Conservation (phyloP, 1,139 yeast species). For the Hanseniaspora sp. region DNA sequence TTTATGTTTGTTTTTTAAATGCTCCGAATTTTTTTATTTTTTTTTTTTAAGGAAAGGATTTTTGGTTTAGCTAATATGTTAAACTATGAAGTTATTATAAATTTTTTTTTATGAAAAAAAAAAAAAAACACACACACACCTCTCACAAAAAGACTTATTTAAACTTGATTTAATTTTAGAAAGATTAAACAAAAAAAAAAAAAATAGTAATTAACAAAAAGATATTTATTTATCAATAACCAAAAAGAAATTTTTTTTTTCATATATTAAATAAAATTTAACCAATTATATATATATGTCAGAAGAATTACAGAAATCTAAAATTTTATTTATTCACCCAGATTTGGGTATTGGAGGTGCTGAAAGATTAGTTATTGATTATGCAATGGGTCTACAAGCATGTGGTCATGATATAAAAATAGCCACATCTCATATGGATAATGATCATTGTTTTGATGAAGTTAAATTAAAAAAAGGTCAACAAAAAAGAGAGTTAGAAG, state of each 20-base stretch:
- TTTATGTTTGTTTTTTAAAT: no score
- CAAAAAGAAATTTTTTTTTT: background rate
- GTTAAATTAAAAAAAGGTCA: constrained; percentile 39
- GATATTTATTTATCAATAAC: no score
- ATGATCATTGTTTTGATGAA: constrained; percentile 81
- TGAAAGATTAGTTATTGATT: constrained; percentile 87
- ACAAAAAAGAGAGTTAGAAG: constrained; percentile 33
- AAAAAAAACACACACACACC: no score
- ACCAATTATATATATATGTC: constrained; percentile 74
- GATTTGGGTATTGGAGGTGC: constrained; percentile 98
- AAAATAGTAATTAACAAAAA: no score
- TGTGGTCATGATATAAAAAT: constrained; percentile 56
- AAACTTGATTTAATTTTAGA: no score
- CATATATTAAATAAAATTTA: constrained; percentile 32
- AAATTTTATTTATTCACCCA: constrained; percentile 83
- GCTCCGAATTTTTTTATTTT: no score
- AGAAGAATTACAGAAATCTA: constrained; percentile 28
- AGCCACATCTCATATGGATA: constrained; percentile 85
- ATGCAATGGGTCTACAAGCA: constrained; percentile 75
- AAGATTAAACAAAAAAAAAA: no score
- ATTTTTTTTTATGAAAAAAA: no score
- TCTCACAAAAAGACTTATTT: no score
- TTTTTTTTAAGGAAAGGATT: no score
- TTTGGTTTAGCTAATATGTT: no score
- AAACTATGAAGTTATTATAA: no score